Percentiles rank a stretch among this genome's conserved stretches.
phyloP scores from a whole-genome alignment of 306 rosid species.

The Leucaena leucocephala region DNA sequence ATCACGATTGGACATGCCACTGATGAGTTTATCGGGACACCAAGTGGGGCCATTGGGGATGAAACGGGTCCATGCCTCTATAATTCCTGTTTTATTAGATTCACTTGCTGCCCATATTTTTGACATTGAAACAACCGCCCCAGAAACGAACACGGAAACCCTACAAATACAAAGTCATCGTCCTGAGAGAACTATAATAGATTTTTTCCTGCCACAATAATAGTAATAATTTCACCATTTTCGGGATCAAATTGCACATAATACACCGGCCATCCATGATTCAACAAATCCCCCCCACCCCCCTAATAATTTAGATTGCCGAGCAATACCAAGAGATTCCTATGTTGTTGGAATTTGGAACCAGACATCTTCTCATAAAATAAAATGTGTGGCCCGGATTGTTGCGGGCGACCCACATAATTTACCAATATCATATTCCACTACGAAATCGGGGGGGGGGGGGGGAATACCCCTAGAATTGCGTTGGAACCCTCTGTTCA shows the following conservation, averaged over 20 bases:
- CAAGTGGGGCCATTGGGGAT: constrained; percentile 15
- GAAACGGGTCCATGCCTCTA: constrained; percentile 28
- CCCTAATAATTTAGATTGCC: constrained; percentile 3
- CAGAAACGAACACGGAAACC: neutral
- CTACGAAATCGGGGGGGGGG: too few species aligned
- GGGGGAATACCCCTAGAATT: neutral
- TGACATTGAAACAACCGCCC: neutral
- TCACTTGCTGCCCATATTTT: neutral
- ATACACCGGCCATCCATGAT: neutral
- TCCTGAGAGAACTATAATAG: neutral
- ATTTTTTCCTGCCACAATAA: neutral
- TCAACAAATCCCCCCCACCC: neutral
- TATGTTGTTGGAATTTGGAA: constrained; percentile 9
- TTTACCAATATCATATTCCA: too few species aligned
- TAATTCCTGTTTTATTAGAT: constrained; percentile 16
- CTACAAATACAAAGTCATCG: neutral
- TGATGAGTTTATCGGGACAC: constrained; percentile 17
- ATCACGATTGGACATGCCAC: constrained; percentile 36
- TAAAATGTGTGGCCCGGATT: constrained; percentile 1
- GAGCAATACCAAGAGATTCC: constrained; percentile 18
- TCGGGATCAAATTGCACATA: neutral
- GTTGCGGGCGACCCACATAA: neutral
- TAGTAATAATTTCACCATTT: neutral
- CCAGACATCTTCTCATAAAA: constrained; percentile 1
- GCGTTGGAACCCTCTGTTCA: neutral